Evolutionary conservation across 768 basidiomycete genomes (phyloP).

Genomic region (Clitopilus passeckerianus): DNA sequence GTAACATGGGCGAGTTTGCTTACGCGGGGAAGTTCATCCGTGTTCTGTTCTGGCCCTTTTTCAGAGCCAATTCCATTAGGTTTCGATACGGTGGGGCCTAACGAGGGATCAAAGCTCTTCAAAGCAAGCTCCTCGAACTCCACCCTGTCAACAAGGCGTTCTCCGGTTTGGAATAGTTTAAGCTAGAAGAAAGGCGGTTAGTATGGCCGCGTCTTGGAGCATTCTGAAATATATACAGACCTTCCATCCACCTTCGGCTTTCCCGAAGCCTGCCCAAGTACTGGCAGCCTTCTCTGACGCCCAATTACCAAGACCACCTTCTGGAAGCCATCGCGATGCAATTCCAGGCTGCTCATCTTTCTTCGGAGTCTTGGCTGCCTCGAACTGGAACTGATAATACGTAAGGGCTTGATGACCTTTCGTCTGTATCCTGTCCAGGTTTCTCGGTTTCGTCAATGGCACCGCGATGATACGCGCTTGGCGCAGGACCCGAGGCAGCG

Average conservation of each 20-base stretch:
- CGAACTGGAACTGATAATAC: constrained; percentile 42
- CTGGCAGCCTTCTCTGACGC: constrained; percentile 45
- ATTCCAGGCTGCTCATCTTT: constrained; percentile 17
- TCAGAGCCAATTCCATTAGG: constrained; percentile 12
- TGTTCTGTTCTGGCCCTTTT: constrained; percentile 12
- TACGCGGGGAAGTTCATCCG: neutral
- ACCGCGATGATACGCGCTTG: constrained; percentile 40
- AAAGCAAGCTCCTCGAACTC: constrained; percentile 81
- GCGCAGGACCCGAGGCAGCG: constrained; percentile 19
- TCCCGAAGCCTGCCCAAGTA: constrained; percentile 66
- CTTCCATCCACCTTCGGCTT: constrained; percentile 70
- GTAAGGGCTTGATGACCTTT: constrained; percentile 23
- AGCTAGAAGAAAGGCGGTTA: constrained; percentile 35
- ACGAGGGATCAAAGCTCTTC: constrained; percentile 65
- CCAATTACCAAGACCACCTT: constrained; percentile 44
- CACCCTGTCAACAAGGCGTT: constrained; percentile 62
- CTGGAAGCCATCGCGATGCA: constrained; percentile 26
- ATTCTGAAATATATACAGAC: constrained; percentile 25
- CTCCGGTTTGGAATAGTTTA: constrained; percentile 57
- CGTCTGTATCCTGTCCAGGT: constrained; percentile 8
- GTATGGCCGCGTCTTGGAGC: neutral
- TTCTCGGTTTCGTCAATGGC: constrained; percentile 34
- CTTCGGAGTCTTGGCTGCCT: constrained; percentile 10
- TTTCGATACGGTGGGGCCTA: constrained; percentile 47
- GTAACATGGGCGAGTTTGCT: neutral